Evolutionary conservation across 2,329 filamentous ascomycete species (phyloP).

Genomic region (Fusarium pseudocircinatum): DNA sequence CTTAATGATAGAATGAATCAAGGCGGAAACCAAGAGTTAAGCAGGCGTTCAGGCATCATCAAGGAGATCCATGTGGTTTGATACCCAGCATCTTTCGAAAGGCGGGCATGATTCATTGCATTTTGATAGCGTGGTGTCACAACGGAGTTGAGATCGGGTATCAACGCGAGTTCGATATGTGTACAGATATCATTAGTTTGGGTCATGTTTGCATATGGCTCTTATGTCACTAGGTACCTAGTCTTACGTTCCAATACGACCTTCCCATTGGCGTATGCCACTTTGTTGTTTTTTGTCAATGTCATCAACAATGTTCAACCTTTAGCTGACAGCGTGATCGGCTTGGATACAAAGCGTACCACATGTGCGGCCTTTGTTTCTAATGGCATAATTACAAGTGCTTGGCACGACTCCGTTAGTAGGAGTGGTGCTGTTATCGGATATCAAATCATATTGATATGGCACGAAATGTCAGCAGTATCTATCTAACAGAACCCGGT

Average conservation of each 20-base stretch:
- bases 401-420: not conserved
- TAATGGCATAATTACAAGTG: too few relatives aligned
- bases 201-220: slow-evolving; percentile 22
- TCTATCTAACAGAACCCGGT: slow-evolving; percentile 98
- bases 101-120: slow-evolving; percentile 41
- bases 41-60: slow-evolving; percentile 46
- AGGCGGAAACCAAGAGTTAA: slow-evolving; percentile 40
- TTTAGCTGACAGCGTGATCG: not conserved
- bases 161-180: slow-evolving; percentile 20
- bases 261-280: not conserved
- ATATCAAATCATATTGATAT: not conserved
- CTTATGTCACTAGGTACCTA: slow-evolving; percentile 32
- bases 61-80: slow-evolving; percentile 43
- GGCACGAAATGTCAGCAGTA: slow-evolving; percentile 77
- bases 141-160: slow-evolving; percentile 38
- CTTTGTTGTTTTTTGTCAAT: not conserved
- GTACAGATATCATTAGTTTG: slow-evolving; percentile 22
- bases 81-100: slow-evolving; percentile 48
- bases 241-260: slow-evolving; percentile 36
- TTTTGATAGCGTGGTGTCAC: slow-evolving; percentile 42
- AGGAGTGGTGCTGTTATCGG: not conserved
- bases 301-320: not conserved
- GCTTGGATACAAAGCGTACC: not conserved
- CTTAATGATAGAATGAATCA: slow-evolving; percentile 49
- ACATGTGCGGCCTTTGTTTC: not conserved